These are phyloP conservation scores for Rugonectria rugulosa DNA, from an alignment of 2,329 filamentous ascomycete species.

Conservation along the genomic window DNA sequence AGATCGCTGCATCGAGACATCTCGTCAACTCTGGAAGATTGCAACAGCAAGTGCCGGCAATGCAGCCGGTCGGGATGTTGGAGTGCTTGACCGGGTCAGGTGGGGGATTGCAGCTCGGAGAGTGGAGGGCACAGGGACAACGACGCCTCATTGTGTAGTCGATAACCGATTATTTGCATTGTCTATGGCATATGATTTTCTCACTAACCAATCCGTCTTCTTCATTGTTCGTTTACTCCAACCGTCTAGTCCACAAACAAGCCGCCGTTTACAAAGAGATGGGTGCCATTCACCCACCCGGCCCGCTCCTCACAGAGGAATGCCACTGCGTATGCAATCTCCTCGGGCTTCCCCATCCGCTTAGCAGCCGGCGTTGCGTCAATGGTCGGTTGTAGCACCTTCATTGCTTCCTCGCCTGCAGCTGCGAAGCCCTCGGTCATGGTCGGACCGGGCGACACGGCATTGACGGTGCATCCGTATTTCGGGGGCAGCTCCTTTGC, in stretches of 20 bases:
- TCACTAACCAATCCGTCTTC: neutral
- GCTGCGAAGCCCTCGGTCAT: conserved; percentile 47
- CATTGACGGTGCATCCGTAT: conserved; percentile 23
- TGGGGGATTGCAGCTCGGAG: conserved; percentile 11
- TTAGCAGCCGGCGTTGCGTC: conserved; percentile 52
- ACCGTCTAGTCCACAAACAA: conserved; percentile 26
- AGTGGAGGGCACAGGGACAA: conserved; percentile 12
- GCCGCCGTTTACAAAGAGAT: conserved; percentile 40
- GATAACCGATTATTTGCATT: neutral
- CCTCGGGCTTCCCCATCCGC: conserved; percentile 52
- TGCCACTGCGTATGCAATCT: conserved; percentile 56
- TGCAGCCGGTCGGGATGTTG: conserved; percentile 3
- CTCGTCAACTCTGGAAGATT: neutral
- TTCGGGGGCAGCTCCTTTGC: conserved; percentile 45
- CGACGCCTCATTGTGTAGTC: neutral
- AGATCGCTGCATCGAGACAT: neutral
- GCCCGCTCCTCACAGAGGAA: conserved; percentile 54
- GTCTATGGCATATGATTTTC: too few relatives aligned
- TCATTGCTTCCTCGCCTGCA: conserved; percentile 42
- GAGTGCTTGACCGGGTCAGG: conserved; percentile 7
- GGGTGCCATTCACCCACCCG: conserved; percentile 55
- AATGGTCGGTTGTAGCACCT: conserved; percentile 49
- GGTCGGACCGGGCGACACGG: conserved; percentile 36
- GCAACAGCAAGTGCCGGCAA: neutral
- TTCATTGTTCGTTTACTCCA: too few relatives aligned